phyloP scores from a whole-genome alignment of 169 alveolate species.

The Perkinsus marinus region DNA sequence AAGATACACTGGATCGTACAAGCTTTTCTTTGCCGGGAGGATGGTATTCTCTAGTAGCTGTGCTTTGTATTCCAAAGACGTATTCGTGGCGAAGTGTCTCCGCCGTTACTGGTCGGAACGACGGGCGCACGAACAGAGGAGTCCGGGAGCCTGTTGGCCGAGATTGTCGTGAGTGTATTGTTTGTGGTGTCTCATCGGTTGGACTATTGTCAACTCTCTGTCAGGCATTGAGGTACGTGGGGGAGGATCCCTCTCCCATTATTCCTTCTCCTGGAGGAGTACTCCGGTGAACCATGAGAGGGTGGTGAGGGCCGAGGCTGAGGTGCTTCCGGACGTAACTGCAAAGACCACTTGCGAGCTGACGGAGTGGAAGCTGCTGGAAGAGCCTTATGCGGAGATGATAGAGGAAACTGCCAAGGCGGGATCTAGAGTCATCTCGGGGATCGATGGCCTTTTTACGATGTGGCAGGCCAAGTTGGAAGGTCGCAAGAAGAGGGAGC shows the following conservation, averaged over 20 bases:
- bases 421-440: background rate
- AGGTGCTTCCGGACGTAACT: background rate
- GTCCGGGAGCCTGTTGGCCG: background rate
- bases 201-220: background rate
- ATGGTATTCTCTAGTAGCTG: background rate
- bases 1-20: no score
- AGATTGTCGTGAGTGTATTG: background rate
- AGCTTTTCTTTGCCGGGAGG: no score
- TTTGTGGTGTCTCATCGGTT: no score
- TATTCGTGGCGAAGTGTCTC: no score
- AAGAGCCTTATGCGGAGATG: background rate
- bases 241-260: no score
- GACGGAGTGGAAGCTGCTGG: background rate
- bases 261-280: no score
- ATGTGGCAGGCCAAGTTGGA: background rate
- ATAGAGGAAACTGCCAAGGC: background rate
- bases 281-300: background rate
- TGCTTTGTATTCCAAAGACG: no score
- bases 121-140: background rate
- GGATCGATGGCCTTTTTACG: background rate
- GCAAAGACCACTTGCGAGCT: background rate
- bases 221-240: background rate
- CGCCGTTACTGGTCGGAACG: no score
- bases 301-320: background rate
- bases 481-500: background rate